Percentiles rank a stretch among this genome's conserved stretches.
Evolutionary conservation across 2,329 filamentous ascomycete genomes (phyloP).

Genomic region (Curvularia lunata): DNA sequence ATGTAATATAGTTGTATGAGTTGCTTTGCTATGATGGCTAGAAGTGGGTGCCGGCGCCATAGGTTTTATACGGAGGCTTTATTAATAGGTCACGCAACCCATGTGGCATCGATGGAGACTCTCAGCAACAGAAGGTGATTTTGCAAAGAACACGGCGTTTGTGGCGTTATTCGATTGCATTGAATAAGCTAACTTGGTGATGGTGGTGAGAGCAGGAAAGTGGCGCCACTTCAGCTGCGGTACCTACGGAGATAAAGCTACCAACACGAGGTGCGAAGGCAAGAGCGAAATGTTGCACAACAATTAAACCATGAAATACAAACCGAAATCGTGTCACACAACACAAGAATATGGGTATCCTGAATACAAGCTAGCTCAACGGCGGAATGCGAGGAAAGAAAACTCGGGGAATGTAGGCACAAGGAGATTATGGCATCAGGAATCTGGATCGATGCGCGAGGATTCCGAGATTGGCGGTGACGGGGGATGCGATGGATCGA

Average conservation of each 20-base stretch:
- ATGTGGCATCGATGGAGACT: background rate
- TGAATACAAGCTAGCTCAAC: background rate
- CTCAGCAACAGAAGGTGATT: background rate
- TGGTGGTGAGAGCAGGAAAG: conserved; percentile 12
- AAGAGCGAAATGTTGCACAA: background rate
- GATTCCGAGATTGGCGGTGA: conserved; percentile 37
- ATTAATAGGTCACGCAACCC: background rate
- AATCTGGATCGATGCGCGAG: conserved; percentile 15
- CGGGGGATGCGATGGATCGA: conserved; percentile 28
- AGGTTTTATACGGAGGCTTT: conserved; percentile 2
- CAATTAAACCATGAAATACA: background rate
- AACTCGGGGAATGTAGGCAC: background rate
- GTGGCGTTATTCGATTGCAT: conserved; percentile 2
- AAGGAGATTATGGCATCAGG: background rate
- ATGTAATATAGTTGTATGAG: conserved; percentile 1
- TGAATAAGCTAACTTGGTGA: conserved; percentile 1
- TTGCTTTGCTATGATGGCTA: background rate
- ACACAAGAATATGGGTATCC: conserved; percentile 1
- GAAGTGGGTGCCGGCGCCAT: background rate
- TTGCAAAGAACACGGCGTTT: background rate
- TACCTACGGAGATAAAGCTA: background rate
- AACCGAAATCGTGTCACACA: background rate
- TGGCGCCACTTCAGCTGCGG: conserved; percentile 8
- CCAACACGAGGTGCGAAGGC: background rate
- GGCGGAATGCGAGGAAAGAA: background rate